Percentiles rank a stretch among this genome's conserved stretches.
phyloP scores from a whole-genome alignment of 2,329 filamentous ascomycete species.

The Claviceps capensis region DNA sequence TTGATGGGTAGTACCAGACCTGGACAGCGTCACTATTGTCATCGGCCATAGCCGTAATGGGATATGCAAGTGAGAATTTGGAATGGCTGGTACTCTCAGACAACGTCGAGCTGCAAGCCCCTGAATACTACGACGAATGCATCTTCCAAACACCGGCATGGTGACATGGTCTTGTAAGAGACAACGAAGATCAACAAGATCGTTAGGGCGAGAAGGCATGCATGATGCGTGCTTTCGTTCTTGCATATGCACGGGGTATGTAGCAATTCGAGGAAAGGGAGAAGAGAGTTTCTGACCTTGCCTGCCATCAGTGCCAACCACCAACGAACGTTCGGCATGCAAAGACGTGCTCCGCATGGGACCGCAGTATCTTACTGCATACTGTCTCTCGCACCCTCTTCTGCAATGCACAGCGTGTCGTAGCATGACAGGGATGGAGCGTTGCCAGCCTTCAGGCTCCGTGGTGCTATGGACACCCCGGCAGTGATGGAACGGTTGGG shows the following conservation, averaged over 20 bases:
- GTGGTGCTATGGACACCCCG: conserved; percentile 8
- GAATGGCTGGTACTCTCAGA: conserved; percentile 5
- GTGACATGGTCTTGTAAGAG: conserved; percentile 2
- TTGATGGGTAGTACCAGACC: conserved; percentile 1
- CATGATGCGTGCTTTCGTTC: no score
- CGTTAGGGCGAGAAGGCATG: no score
- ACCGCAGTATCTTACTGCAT: conserved; percentile 1
- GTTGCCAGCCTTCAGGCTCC: conserved; percentile 7
- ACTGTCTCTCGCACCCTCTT: background rate
- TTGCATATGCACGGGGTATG: background rate
- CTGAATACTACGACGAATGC: background rate
- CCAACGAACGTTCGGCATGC: background rate
- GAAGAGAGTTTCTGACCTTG: background rate
- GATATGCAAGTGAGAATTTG: background rate
- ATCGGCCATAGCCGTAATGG: conserved; percentile 2
- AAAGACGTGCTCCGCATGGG: background rate
- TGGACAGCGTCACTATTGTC: background rate
- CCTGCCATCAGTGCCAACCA: conserved; percentile 1
- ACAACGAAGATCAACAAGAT: background rate
- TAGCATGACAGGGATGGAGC: conserved; percentile 8
- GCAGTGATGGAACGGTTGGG: conserved; percentile 8
- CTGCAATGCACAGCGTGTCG: conserved; percentile 3
- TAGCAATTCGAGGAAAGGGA: background rate
- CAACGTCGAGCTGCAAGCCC: conserved; percentile 1
- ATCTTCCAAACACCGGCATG: conserved; percentile 2